Evolutionary conservation across 1,139 yeast species (phyloP).

Genomic region (Saccharomyces pastorianus): DNA sequence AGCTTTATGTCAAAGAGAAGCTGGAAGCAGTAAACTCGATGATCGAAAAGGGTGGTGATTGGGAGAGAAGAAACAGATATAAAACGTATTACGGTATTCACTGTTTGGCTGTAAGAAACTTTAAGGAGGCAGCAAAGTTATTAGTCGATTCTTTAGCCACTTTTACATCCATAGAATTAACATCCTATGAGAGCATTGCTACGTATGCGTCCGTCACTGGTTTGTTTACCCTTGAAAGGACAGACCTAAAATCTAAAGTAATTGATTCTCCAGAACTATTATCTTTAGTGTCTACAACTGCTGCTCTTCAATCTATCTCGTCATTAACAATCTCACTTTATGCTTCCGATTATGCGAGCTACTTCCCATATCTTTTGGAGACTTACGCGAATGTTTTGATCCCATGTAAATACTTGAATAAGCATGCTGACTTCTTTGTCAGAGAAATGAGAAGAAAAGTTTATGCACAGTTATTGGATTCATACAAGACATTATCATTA

Average conservation of each 20-base stretch:
- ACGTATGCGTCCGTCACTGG: conserved; percentile 85
- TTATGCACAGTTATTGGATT: conserved; percentile 86
- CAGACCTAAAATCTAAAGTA: conserved; percentile 72
- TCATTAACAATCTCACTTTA: conserved; percentile 80
- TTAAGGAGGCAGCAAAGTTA: conserved; percentile 71
- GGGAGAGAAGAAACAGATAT: conserved; percentile 95
- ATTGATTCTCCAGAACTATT: conserved; percentile 93
- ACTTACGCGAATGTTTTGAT: conserved; percentile 68
- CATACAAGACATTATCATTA: conserved; percentile 82
- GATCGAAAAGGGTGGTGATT: conserved; percentile 96
- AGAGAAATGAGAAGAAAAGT: conserved; percentile 95
- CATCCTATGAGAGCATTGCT: conserved; percentile 85
- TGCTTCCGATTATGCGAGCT: conserved; percentile 78
- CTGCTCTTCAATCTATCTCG: conserved; percentile 70
- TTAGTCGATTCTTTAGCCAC: conserved; percentile 90
- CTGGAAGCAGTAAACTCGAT: conserved; percentile 64
- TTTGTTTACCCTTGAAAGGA: conserved; percentile 71
- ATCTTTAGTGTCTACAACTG: conserved; percentile 66
- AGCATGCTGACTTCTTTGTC: conserved; percentile 75
- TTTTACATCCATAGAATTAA: conserved; percentile 88
- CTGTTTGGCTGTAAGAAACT: conserved; percentile 79
- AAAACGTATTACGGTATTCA: conserved; percentile 88
- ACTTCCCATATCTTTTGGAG: conserved; percentile 69
- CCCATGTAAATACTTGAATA: conserved; percentile 65
- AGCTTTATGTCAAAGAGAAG: conserved; percentile 57